Evolutionary conservation across 345 rosid genomes (phyloP).

Genomic region (Lumnitzera littorea): DNA sequence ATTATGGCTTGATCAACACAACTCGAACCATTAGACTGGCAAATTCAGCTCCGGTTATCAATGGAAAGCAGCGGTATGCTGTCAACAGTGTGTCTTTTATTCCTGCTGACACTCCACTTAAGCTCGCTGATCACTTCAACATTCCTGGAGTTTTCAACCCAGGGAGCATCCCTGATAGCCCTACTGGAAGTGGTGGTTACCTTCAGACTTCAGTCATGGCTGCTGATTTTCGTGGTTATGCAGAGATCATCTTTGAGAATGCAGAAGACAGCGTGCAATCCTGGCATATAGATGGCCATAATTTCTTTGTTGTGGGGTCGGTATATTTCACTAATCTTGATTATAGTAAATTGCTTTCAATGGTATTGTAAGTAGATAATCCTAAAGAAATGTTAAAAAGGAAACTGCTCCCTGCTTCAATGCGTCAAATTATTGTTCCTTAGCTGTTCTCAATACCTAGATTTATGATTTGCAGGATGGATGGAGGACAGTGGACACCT

Average conservation of each 20-base stretch:
- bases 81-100: constrained; percentile 76
- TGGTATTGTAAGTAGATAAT: no score
- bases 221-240: constrained; percentile 56
- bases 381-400: no score
- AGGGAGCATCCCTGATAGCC: constrained; percentile 60
- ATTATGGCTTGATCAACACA: constrained; percentile 76
- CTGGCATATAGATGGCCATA: constrained; percentile 86
- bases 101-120: constrained; percentile 77
- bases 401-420: no score
- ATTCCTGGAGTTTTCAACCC: constrained; percentile 63
- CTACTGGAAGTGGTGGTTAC: constrained; percentile 53
- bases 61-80: constrained; percentile 75
- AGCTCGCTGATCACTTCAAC: constrained; percentile 78
- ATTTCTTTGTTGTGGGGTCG: constrained; percentile 88
- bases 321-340: neutral
- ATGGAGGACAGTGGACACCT: constrained; percentile 66
- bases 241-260: constrained; percentile 76
- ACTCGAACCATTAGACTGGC: constrained; percentile 45
- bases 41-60: constrained; percentile 63
- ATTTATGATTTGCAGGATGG: constrained; percentile 37
- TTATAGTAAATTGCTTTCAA: no score
- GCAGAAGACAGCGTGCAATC: constrained; percentile 65
- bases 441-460: no score
- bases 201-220: constrained; percentile 81
- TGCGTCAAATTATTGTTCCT: no score